These are phyloP conservation scores for Penicillium concentricum DNA, from an alignment of 2,329 filamentous ascomycete species.

Conservation along the genomic window DNA sequence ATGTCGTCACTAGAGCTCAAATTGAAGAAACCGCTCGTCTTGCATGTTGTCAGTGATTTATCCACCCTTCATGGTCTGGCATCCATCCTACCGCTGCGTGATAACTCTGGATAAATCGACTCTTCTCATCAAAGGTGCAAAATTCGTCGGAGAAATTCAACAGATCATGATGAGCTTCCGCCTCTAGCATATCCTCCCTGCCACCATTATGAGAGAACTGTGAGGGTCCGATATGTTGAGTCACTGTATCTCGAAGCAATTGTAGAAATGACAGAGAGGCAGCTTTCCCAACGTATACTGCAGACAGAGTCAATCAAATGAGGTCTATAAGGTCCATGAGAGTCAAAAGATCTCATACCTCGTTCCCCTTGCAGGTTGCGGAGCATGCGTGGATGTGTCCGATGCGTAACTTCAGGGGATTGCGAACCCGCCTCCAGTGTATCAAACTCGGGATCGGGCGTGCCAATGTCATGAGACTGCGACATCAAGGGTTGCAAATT, in stretches of 20 bases:
- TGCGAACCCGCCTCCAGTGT: slow-evolving; percentile 16
- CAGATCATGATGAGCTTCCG: slow-evolving; percentile 39
- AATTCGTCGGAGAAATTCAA: slow-evolving; percentile 35
- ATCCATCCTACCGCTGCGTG: slow-evolving; percentile 24
- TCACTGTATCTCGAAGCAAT: slow-evolving; percentile 49
- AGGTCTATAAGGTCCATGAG: slow-evolving; percentile 38
- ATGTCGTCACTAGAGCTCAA: slow-evolving; percentile 33
- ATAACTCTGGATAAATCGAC: slow-evolving; percentile 34
- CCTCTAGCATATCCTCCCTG: slow-evolving; percentile 56
- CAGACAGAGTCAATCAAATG: slow-evolving; percentile 44
- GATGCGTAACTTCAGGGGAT: slow-evolving; percentile 32
- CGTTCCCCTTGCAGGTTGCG: slow-evolving; percentile 54
- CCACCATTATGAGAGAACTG: slow-evolving; percentile 54
- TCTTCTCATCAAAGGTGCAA: slow-evolving; percentile 30
- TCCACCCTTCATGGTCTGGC: background rate
- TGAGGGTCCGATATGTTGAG: slow-evolving; percentile 54
- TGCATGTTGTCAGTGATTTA: background rate
- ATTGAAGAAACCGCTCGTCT: slow-evolving; percentile 46
- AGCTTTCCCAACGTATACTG: slow-evolving; percentile 35
- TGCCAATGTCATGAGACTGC: background rate
- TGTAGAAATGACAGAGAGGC: slow-evolving; percentile 56
- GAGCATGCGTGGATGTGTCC: slow-evolving; percentile 46
- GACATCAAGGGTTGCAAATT: background rate
- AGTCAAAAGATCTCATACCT: slow-evolving; percentile 35
- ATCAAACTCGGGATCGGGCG: slow-evolving; percentile 1